Evolutionary conservation across 2,329 filamentous ascomycete genomes (phyloP).

Genomic region (Graphilbum sp.): DNA sequence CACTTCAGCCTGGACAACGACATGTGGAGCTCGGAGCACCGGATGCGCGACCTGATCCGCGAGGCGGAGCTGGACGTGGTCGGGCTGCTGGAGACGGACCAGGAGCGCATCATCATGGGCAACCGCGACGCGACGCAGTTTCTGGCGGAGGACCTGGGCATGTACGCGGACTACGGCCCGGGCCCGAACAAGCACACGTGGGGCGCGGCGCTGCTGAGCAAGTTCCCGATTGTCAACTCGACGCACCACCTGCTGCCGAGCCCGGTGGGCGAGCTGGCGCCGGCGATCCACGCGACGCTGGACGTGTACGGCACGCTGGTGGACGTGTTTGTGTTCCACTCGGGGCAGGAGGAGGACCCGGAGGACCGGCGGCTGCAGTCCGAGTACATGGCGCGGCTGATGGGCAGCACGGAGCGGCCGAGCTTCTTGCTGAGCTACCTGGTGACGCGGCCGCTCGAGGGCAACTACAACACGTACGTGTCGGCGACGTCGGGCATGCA

Average conservation of each 20-base stretch:
- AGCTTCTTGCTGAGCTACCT: slow-evolving; percentile 81
- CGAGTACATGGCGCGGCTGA: slow-evolving; percentile 71
- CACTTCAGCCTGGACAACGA: slow-evolving; percentile 97
- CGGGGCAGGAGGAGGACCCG: slow-evolving; percentile 88
- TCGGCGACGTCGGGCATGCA: slow-evolving; percentile 78
- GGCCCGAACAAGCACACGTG: slow-evolving; percentile 98
- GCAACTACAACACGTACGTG: slow-evolving; percentile 95
- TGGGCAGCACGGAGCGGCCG: slow-evolving; percentile 68
- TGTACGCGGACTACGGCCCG: slow-evolving; percentile 96
- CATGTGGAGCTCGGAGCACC: slow-evolving; percentile 94
- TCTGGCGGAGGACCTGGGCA: slow-evolving; percentile 87
- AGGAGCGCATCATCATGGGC: slow-evolving; percentile 98
- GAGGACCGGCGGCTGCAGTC: slow-evolving; percentile 81
- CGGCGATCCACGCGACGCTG: slow-evolving; percentile 91
- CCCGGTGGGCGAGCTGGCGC: slow-evolving; percentile 85
- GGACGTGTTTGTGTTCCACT: slow-evolving; percentile 97
- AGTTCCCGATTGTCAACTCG: slow-evolving; percentile 94
- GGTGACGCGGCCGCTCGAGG: slow-evolving; percentile 75
- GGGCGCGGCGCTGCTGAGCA: slow-evolving; percentile 83
- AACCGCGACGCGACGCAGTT: slow-evolving; percentile 94
- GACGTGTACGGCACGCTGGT: slow-evolving; percentile 81
- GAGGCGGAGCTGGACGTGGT: slow-evolving; percentile 96
- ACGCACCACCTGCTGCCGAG: slow-evolving; percentile 90
- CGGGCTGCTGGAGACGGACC: slow-evolving; percentile 82
- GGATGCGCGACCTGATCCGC: slow-evolving; percentile 79